Evolutionary conservation across 352 stramenopile species (phyloP), one percentile per base, ranked within the genome.

Genomic region (Globisporangium abappressorium): DNA sequence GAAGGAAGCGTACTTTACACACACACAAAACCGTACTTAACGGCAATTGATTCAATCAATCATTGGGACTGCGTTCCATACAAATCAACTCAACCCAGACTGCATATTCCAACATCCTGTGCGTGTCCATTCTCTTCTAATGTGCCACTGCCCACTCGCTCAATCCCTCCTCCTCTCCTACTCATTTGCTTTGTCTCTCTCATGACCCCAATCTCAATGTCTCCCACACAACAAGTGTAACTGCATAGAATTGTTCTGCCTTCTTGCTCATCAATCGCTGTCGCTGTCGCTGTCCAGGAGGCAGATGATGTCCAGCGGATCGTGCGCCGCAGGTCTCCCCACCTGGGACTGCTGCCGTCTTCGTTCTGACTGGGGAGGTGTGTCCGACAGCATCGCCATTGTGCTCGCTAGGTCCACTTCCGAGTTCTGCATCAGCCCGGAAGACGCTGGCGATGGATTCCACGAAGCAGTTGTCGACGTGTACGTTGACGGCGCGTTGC

Each of bases 241-340:
- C 12, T 34, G n/a, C 33, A 34, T 28, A 9, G 14, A 46, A 30
- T 34, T 51, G n/a, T 18, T 38, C 3, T 33, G 8, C 1, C 1
- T 41, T 11, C 20, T 34, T 87, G 30, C 20, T 72, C 86, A 59
- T 90, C 36, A 62, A 30, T 62, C 85, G 68, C 85, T 93, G 68
- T 93, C 85, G 57, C 84, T 93, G 72, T 93, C 85, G 57, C 84
- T 93, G 72, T 93, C 85, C 72, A 93, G 41, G 60, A 93, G 77
- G 66, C 76, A 89, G 65, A 93, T 93, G 36, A 93, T 86, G 62
- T 92, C 84, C 66, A 86, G 75, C 18, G 77, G 63, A 34, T 73
- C 78, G 22, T 72, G 56, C 11, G 70, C 64, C 72, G 59, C 28
- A 69, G 71, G 57, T 12, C 62, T 60, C 24, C 54, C 65, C 3